Evolutionary conservation across 139 green algal species (phyloP), one percentile per base, ranked within the genome.

Genomic region (Zygnema cylindricum): DNA sequence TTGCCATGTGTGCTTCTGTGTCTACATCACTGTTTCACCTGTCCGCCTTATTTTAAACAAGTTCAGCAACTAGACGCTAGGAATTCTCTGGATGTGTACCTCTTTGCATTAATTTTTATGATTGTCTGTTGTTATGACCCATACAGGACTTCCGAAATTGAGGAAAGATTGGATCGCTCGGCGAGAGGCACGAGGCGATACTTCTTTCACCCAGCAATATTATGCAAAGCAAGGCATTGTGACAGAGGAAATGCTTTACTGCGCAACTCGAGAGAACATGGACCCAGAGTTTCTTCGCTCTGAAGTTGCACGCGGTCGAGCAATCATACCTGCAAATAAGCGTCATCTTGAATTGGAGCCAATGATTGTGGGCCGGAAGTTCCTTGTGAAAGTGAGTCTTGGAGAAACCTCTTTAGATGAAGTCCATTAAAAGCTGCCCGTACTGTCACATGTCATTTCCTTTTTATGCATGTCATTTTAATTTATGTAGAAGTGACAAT

Each of bases 321-420:
- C 97, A 25, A 99, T 99, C 94, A 99, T 99, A 73, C 97, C 97
- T 1, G 94, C 96, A 87, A 99, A 99, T 94, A 98, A 97, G 93
- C 81, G 92, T 3, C 97, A 99, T 88, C 39, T 95, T 55, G 97
- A 99, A 93, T 94, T 99, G 81, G 97, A 99, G 40, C 88, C 88
- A 32, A 92, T 90, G 82, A 93, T 93, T 33, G 1, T 93, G 95
- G 96, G 96, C 79, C 94, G 95, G 76, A 94, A 96, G 63, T 99
- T 99, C 88, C 81, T 96, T 77, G 96, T 95, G 55, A 99, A 99
- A 95, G 92, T 99, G 49, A 7, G 49, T 16, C 49, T 63, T 63
- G n/a, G n/a, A n/a, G n/a, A n/a, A n/a, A n/a, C n/a, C n/a, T n/a
- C n/a, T n/a, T n/a, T n/a, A n/a, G n/a, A n/a, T n/a, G n/a, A n/a